Conservation (phyloP, 306 rosid genomes). For the Urtica urens region DNA sequence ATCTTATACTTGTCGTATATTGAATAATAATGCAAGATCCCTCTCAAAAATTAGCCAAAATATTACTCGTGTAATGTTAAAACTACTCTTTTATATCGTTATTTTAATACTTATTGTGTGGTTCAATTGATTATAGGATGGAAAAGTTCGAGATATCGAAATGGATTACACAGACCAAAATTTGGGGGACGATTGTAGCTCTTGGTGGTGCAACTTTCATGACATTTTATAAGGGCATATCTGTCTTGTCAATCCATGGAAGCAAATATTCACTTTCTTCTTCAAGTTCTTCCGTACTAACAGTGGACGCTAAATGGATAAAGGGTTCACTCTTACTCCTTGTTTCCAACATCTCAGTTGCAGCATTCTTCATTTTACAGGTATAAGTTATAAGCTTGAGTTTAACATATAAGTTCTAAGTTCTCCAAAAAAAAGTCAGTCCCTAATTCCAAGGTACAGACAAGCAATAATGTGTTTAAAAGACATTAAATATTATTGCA, state of each 20-base stretch:
- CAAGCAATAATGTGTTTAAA: no score
- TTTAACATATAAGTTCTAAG: no score
- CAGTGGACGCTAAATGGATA: not conserved
- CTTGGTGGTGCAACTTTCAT: constrained; percentile 13
- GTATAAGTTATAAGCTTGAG: not conserved
- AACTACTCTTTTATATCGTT: no score
- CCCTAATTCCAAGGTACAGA: no score
- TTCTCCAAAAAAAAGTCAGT: no score
- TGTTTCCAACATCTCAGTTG: not conserved
- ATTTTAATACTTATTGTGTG: no score
- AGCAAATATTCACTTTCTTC: not conserved
- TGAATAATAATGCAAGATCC: no score
- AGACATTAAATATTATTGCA: not conserved
- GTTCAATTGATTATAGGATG: no score
- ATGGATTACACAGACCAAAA: constrained; percentile 9
- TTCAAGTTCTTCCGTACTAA: not conserved
- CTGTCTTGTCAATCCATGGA: not conserved
- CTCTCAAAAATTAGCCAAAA: no score
- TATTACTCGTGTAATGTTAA: no score
- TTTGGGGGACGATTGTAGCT: constrained; percentile 11
- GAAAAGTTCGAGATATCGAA: constrained; percentile 1
- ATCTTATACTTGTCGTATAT: no score
- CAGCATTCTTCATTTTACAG: constrained; percentile 11
- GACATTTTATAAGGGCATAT: constrained; percentile 14
- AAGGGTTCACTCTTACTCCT: constrained; percentile 17